Evolutionary conservation across 371 early-diverging fungal species (phyloP), one percentile per base, ranked within the genome.

Genomic region (Lichtheimia corymbifera): DNA sequence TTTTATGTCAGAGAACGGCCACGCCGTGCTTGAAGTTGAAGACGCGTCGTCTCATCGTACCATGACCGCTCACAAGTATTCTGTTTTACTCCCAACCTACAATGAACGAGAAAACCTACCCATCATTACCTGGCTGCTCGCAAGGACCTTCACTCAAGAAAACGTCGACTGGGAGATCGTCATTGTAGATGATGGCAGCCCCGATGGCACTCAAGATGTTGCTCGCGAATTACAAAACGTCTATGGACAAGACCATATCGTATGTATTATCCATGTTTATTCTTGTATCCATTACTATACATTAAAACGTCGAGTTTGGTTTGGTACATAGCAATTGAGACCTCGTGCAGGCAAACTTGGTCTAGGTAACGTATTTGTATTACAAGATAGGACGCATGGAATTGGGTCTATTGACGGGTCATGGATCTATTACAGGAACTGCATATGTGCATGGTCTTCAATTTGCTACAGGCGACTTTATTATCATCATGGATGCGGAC

Each of bases 401-500:
- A 35, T 9, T 35, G 11, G 35, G 35, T 35, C 0, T 11, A 40
- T 17, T 55, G 28, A 55, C 9, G 25, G n/a, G 14, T 12, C 18
- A 24, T 41, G 53, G 20, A 13, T 20, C 5, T 14, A 27, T 59
- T 12, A 53, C 3, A 80, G 97, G 97, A 35, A 97, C 96, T 4
- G 99, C 99, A 17, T 99, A 99, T 71, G 89, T 95, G 24, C 91
- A 96, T 69, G 99, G 98, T 20, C 88, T 98, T 27, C 88, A 96
- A 72, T 88, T 91, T 71, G 95, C 97, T 14, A 94, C 91, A 9
- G 97, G 98, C 45, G 90, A 94, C 73, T 97, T 89, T 85, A 85
- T 99, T 28, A 88, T 99, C 59, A 97, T 99, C 65, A 93, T 99
- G 96, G 99, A 99, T 74, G 97, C 98, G 14, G 99, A 99, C 73